Conservation (phyloP, 495 filamentous ascomycete species). For the Hypoxylon intermedium region DNA sequence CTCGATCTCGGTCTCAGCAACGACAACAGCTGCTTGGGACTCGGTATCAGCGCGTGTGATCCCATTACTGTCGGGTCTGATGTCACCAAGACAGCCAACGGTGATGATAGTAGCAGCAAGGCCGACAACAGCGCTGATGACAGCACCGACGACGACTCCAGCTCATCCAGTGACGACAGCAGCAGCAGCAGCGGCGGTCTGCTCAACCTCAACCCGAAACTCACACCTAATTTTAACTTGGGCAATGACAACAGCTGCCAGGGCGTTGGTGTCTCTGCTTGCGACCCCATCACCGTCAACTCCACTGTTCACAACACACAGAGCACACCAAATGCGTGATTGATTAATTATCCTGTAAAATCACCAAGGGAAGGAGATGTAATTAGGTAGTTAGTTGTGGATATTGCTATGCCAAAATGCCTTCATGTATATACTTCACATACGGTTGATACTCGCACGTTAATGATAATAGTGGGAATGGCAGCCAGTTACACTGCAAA, state of each 20-base stretch:
- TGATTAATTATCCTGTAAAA: background rate
- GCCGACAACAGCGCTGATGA: background rate
- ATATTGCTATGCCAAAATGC: background rate
- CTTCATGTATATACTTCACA: conserved; percentile 3
- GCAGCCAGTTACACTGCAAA: background rate
- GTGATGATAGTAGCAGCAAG: background rate
- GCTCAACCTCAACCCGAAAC: conserved; percentile 9
- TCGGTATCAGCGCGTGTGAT: conserved; percentile 44
- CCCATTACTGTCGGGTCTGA: conserved; percentile 37
- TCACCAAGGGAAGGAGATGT: background rate
- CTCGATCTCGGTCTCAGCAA: conserved; percentile 19
- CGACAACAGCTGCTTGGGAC: conserved; percentile 35
- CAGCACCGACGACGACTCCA: background rate
- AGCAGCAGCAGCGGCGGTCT: conserved; percentile 5
- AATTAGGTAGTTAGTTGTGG: background rate
- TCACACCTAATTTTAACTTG: conserved; percentile 19
- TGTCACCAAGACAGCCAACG: conserved; percentile 14
- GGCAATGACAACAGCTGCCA: conserved; percentile 25
- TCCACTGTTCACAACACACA: conserved; percentile 10
- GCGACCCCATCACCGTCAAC: conserved; percentile 41
- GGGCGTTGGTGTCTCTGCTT: conserved; percentile 40
- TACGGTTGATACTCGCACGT: background rate
- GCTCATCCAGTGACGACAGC: background rate
- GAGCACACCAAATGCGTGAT: background rate
- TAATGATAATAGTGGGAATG: background rate